A percentile compares a stretch with the other conserved stretches of the same genome.
These are phyloP conservation scores for Pseudogymnoascus sp. DNA, from an alignment of 2,329 filamentous ascomycete species.

Conservation along the genomic window DNA sequence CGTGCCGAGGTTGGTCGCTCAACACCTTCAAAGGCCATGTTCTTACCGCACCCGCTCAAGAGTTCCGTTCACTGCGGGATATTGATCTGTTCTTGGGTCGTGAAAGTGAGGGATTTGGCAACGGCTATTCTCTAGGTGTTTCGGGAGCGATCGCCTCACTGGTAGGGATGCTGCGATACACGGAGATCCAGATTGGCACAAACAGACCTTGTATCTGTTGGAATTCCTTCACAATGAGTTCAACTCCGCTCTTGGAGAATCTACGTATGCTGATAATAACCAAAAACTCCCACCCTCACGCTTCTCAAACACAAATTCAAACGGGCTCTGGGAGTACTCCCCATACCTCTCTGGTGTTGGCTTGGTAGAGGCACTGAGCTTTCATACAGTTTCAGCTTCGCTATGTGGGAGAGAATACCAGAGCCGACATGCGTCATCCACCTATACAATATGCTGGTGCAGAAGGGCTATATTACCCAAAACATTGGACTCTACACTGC, in stretches of 20 bases:
- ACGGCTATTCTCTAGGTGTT: constrained; percentile 29
- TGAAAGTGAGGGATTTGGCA: constrained; percentile 22
- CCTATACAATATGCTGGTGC: constrained; percentile 42
- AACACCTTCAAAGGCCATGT: constrained; percentile 30
- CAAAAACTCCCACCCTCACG: constrained; percentile 34
- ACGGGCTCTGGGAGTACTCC: constrained; percentile 43
- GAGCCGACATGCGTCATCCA: constrained; percentile 37
- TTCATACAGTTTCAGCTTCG: constrained; percentile 30
- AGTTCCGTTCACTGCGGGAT: constrained; percentile 35
- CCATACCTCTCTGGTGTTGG: constrained; percentile 42
- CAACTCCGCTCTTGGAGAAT: constrained; percentile 34
- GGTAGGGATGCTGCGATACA: constrained; percentile 23
- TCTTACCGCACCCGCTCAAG: constrained; percentile 28
- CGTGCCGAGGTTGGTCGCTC: constrained; percentile 39
- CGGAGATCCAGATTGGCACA: constrained; percentile 18
- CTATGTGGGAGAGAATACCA: constrained; percentile 34
- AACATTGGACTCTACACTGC: constrained; percentile 29
- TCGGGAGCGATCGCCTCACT: no score
- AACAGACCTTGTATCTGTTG: constrained; percentile 17
- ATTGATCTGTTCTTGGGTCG: constrained; percentile 39
- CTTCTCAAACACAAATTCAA: constrained; percentile 34
- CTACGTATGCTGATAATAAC: constrained; percentile 30
- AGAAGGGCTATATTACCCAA: constrained; percentile 33
- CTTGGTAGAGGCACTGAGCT: constrained; percentile 38
- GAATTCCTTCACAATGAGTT: constrained; percentile 28